A percentile compares a stretch with the other conserved stretches of the same genome.
Evolutionary conservation across 805 yeast genomes (phyloP).

Genomic region (Pichia cephalocereana): DNA sequence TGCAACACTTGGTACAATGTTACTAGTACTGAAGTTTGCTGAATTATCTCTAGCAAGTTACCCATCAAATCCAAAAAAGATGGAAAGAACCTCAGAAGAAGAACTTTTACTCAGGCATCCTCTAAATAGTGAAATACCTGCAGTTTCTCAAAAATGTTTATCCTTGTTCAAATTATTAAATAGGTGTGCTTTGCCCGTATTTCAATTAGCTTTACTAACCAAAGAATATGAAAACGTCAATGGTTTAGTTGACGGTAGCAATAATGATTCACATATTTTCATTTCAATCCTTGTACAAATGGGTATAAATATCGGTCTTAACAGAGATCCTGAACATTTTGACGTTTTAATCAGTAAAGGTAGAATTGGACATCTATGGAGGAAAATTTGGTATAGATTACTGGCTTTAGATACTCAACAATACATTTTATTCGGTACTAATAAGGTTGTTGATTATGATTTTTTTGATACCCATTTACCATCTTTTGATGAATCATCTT

Average conservation of each 20-base stretch:
- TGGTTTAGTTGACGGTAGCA: constrained; percentile 41
- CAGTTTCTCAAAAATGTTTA: constrained; percentile 45
- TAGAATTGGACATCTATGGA: constrained; percentile 35
- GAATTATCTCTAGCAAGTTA: constrained; percentile 30
- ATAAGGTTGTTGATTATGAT: constrained; percentile 29
- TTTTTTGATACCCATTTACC: constrained; percentile 48
- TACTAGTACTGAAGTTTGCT: constrained; percentile 35
- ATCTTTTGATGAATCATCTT: constrained; percentile 24
- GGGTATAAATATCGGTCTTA: constrained; percentile 59
- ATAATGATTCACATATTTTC: constrained; percentile 39
- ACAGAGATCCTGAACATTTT: constrained; percentile 56
- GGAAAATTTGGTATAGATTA: constrained; percentile 52
- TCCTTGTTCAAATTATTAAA: constrained; percentile 44
- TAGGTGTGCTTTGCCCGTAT: constrained; percentile 38
- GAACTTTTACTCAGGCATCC: constrained; percentile 36
- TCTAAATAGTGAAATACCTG: constrained; percentile 34
- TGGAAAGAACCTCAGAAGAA: constrained; percentile 19
- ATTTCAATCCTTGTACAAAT: constrained; percentile 52
- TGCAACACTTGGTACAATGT: constrained; percentile 37
- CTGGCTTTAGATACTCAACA: constrained; percentile 37
- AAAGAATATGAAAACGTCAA: constrained; percentile 41
- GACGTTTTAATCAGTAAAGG: constrained; percentile 8
- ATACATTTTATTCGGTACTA: constrained; percentile 39
- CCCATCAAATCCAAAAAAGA: constrained; percentile 17
- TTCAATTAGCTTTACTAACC: constrained; percentile 46